These are phyloP conservation scores for Paramecium tetraurelia DNA, from an alignment of 73 alveolate genomes.

Conservation along the genomic window DNA sequence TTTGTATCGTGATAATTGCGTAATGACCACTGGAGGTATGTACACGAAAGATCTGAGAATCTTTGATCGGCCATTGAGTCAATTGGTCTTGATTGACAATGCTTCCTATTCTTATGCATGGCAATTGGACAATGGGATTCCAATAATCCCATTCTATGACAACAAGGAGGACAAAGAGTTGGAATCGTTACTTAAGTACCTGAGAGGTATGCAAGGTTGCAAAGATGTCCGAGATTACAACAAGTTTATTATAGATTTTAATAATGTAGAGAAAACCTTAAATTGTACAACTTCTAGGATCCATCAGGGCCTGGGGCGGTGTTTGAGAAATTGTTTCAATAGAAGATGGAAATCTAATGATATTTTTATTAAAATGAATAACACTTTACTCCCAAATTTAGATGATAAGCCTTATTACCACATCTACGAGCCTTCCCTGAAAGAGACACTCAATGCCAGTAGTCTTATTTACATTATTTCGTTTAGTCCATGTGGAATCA, in stretches of 20 bases:
- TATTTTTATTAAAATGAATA: not conserved
- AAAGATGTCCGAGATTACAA: constrained; percentile 50
- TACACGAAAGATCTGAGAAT: constrained; percentile 67
- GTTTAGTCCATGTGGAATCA: not conserved
- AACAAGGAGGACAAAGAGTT: constrained; percentile 82
- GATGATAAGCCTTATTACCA: not conserved
- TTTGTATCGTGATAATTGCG: constrained; percentile 69
- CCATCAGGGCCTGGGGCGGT: constrained; percentile 22
- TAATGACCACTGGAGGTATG: constrained; percentile 69
- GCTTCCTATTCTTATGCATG: constrained; percentile 84
- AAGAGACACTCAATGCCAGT: constrained; percentile 13
- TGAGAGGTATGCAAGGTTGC: not conserved
- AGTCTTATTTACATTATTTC: not conserved
- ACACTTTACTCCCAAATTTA: constrained; percentile 3
- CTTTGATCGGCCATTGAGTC: constrained; percentile 64
- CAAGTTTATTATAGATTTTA: not conserved
- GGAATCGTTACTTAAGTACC: not conserved
- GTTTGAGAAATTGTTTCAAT: constrained; percentile 21
- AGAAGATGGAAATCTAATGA: constrained; percentile 28
- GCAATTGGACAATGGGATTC: constrained; percentile 85
- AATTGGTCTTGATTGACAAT: constrained; percentile 78
- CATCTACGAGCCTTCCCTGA: not conserved
- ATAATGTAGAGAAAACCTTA: not conserved
- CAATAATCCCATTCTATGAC: constrained; percentile 85
- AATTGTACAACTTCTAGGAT: not conserved